A percentile compares a stretch with the other conserved stretches of the same genome.
Evolutionary conservation across 2,329 filamentous ascomycete species (phyloP).

Genomic region (Curvularia sp.): DNA sequence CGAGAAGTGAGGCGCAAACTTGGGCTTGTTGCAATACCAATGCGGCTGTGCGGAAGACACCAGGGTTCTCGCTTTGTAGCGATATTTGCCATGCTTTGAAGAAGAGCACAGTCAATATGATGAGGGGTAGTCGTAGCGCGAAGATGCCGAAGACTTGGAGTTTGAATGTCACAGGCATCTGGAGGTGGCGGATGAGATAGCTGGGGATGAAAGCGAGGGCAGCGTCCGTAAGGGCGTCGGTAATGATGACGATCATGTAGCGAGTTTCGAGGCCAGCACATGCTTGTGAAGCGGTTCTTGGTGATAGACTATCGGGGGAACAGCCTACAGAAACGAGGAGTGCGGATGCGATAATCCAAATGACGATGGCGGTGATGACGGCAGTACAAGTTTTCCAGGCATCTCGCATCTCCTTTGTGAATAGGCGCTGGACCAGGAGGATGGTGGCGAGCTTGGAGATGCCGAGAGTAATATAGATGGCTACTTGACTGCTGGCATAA

Average conservation of each 20-base stretch:
- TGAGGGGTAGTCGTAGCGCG: conserved; percentile 29
- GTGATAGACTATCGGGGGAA: conserved; percentile 1
- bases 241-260: conserved; percentile 28
- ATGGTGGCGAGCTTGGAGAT: conserved; percentile 39
- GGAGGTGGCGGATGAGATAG: conserved; percentile 35
- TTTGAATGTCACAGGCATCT: conserved; percentile 36
- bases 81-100: neutral
- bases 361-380: conserved; percentile 18
- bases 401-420: conserved; percentile 35
- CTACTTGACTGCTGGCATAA: conserved; percentile 24
- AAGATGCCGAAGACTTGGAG: conserved; percentile 39
- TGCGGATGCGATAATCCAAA: conserved; percentile 27
- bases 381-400: conserved; percentile 35
- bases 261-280: conserved; percentile 28
- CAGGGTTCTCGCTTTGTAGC: neutral
- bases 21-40: neutral
- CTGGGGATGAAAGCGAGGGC: conserved; percentile 30
- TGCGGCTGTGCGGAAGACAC: neutral
- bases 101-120: conserved; percentile 13
- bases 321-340: neutral
- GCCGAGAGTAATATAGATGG: conserved; percentile 33
- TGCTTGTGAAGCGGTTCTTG: conserved; percentile 19
- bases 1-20: neutral
- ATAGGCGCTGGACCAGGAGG: conserved; percentile 39
- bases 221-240: conserved; percentile 34